phyloP scores from a whole-genome alignment of 1,284 basidiomycete genomes.

The Stygiomarasmius scandens region DNA sequence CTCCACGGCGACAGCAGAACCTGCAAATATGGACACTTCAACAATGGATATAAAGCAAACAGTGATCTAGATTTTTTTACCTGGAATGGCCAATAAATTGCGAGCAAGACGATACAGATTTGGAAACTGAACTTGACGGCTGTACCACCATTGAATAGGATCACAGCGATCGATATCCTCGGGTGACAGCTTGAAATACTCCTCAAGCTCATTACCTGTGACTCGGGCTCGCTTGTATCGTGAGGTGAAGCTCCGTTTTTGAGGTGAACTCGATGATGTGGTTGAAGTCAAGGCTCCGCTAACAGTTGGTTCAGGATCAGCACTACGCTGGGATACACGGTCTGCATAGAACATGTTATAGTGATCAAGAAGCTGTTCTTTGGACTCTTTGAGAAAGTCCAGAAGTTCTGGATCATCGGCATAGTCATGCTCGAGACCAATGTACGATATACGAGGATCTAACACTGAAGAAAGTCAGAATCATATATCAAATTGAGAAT shows the following conservation, averaged over 20 bases:
- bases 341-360: not conserved
- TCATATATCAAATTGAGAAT: not conserved
- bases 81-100: conserved; percentile 14
- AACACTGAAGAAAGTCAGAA: conserved; percentile 8
- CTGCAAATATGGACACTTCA: conserved; percentile 1
- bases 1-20: conserved; percentile 15
- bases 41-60: not conserved
- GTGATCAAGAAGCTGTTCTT: not conserved
- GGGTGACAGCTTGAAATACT: conserved; percentile 21
- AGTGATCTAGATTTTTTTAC: not conserved
- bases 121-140: conserved; percentile 19
- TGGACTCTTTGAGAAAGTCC: conserved; percentile 1
- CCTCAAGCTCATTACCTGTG: conserved; percentile 21
- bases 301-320: too few species aligned
- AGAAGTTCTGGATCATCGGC: conserved; percentile 7
- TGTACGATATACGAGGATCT: conserved; percentile 21
- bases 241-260: conserved; percentile 16
- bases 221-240: conserved; percentile 11
- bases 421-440: conserved; percentile 16
- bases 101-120: conserved; percentile 17
- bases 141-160: conserved; percentile 25
- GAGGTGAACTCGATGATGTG: too few species aligned
- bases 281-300: too few species aligned
- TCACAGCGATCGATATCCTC: conserved; percentile 21
- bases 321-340: not conserved